phyloP scores from a whole-genome alignment of 1,139 yeast species.

The Pneumocystis sp. region DNA sequence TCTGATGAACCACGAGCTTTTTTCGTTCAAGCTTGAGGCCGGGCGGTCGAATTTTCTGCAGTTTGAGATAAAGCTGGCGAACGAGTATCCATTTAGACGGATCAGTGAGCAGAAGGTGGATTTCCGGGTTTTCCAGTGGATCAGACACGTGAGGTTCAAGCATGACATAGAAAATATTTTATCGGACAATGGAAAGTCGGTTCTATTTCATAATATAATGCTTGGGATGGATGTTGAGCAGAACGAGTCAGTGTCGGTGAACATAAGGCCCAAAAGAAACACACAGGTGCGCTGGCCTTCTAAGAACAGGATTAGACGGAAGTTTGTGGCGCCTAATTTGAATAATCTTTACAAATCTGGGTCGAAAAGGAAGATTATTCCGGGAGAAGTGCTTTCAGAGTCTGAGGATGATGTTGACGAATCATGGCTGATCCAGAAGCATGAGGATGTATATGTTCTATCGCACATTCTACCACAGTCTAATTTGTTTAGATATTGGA shows the following conservation, averaged over 20 bases:
- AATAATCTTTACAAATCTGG: conserved; percentile 11
- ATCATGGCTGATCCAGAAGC: conserved; percentile 12
- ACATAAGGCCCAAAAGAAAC: conserved; percentile 1
- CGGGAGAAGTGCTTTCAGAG: conserved; percentile 13
- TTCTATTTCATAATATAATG: conserved; percentile 8
- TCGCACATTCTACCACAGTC: neutral
- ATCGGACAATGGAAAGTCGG: conserved; percentile 11
- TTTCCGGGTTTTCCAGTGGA: conserved; percentile 11
- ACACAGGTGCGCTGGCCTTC: conserved; percentile 4
- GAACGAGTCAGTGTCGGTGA: neutral
- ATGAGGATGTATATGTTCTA: conserved; percentile 10
- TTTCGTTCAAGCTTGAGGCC: conserved; percentile 10
- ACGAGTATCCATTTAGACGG: conserved; percentile 12
- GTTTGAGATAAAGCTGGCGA: conserved; percentile 9
- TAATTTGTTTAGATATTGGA: conserved; percentile 9
- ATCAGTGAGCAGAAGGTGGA: conserved; percentile 10
- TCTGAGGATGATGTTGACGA: conserved; percentile 14
- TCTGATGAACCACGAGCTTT: conserved; percentile 11
- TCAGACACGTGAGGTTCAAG: conserved; percentile 6
- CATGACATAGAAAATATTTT: conserved; percentile 8
- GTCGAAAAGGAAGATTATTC: conserved; percentile 8
- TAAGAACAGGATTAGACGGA: conserved; percentile 8
- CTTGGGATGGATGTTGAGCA: conserved; percentile 1
- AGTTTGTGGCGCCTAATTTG: conserved; percentile 9
- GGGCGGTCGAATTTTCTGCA: conserved; percentile 9